Evolutionary conservation across 352 stramenopile genomes (phyloP), one percentile per base, ranked within the genome.

Genomic region (Phytophthora macrochlamydospora): DNA sequence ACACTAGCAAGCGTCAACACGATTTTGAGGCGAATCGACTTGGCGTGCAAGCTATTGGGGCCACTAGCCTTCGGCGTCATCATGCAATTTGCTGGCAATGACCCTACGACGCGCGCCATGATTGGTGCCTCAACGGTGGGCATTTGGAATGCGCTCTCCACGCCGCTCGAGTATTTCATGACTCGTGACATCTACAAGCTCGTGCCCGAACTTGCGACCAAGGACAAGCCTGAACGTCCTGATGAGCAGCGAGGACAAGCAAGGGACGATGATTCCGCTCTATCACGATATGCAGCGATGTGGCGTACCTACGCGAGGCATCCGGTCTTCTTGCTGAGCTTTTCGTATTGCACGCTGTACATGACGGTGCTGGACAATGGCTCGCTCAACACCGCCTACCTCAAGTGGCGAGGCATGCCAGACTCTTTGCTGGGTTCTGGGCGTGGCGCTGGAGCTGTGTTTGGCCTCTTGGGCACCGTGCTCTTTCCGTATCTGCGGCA

Each of bases 111-210:
- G 4, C 82, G 83, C 24, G 78, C 85, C 24, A 79, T 89, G 57
- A 84, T 91, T 31, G 87, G 87, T 4, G 76, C 83, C 0, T 76
- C 79, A 3, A 75, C 75, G 0, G 81, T 96, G 3, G 83, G 69
- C 12, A 77, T 92, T n/a, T 96, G 89, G 87, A 96, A 96, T 45
- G 52, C 87, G 6, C 58, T 93, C 9, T 92, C 88, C 2, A 91
- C 71, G 18, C 85, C 87, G 11, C 64, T 96, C 2, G 87, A 96
- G 66, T 92, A 92, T 58, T 76, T 78, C 30, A 87, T 94, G 79
- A 90, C 72, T 9, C 73, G 59, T 44, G 81, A 93, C 24, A 79
- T 91, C 29, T 94, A 93, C 68, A 65, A 78, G 24, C 71, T 92
- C 24, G 71, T 78, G 1, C 78, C 83, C 2, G 63, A 79, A 38